Percentiles rank a stretch among this genome's conserved stretches.
Evolutionary conservation across 129 eudicot species (phyloP).

Genomic region (Artemisia annua): DNA sequence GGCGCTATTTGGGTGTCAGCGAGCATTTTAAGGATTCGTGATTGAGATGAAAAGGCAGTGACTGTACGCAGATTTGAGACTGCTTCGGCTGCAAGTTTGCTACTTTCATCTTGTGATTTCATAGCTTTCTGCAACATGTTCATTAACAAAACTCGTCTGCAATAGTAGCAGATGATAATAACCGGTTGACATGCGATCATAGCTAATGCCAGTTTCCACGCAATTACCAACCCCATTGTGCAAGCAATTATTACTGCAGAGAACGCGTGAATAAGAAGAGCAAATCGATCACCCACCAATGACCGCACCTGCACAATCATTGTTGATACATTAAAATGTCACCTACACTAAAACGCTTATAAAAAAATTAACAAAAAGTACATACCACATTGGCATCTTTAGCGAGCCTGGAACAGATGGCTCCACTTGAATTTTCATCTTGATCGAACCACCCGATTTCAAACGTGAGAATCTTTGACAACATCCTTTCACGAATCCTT

Average conservation of each 20-base stretch:
- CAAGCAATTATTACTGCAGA: conserved; percentile 74
- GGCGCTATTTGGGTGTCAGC: conserved; percentile 71
- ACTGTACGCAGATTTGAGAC: conserved; percentile 68
- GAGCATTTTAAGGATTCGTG: conserved; percentile 74
- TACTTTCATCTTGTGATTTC: conserved; percentile 45
- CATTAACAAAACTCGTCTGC: conserved; percentile 57
- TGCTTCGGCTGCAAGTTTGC: conserved; percentile 77
- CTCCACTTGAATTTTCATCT: conserved; percentile 83
- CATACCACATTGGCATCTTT: conserved; percentile 93
- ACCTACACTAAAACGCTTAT: not conserved
- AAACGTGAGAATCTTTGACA: conserved; percentile 82
- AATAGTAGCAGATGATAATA: conserved; percentile 58
- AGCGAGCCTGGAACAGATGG: conserved; percentile 76
- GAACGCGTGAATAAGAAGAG: conserved; percentile 61
- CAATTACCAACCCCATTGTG: conserved; percentile 70
- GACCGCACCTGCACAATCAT: conserved; percentile 66
- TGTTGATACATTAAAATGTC: not conserved
- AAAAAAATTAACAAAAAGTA: not conserved
- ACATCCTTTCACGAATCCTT: conserved; percentile 81
- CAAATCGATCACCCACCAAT: conserved; percentile 68
- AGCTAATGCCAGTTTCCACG: conserved; percentile 81
- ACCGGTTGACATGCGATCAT: conserved; percentile 77
- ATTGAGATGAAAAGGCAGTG: conserved; percentile 44
- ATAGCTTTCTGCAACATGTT: conserved; percentile 67
- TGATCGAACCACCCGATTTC: conserved; percentile 93